These are phyloP conservation scores for Trichophyton benhamiae DNA, from an alignment of 2,329 filamentous ascomycete species.

Conservation along the genomic window DNA sequence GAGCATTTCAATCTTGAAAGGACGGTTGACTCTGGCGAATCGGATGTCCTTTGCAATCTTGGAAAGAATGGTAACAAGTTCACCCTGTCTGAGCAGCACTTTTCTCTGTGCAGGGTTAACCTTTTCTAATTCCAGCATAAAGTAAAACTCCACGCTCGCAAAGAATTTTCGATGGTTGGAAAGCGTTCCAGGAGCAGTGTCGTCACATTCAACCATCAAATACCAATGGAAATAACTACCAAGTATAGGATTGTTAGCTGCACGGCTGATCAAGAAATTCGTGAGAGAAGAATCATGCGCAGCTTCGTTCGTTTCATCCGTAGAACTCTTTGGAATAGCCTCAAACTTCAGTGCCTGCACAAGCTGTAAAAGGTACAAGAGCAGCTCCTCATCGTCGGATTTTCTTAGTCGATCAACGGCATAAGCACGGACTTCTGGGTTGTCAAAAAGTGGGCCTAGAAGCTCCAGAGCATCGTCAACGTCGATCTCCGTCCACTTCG, in stretches of 20 bases:
- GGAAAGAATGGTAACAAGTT: slow-evolving; percentile 73
- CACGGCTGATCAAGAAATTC: slow-evolving; percentile 75
- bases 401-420: slow-evolving; percentile 86
- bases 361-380: slow-evolving; percentile 82
- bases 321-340: slow-evolving; percentile 52
- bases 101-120: slow-evolving; percentile 62
- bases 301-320: slow-evolving; percentile 45
- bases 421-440: slow-evolving; percentile 76
- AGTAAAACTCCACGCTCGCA: slow-evolving; percentile 86
- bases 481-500: slow-evolving; percentile 93
- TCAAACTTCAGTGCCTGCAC: slow-evolving; percentile 96
- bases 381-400: slow-evolving; percentile 79
- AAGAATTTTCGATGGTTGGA: slow-evolving; percentile 72
- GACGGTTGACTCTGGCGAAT: slow-evolving; percentile 61
- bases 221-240: slow-evolving; percentile 98
- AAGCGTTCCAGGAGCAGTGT: slow-evolving; percentile 61
- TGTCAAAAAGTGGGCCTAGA: slow-evolving; percentile 83
- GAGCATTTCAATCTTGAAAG: slow-evolving; percentile 68
- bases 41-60: slow-evolving; percentile 85
- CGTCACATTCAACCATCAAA: slow-evolving; percentile 92
- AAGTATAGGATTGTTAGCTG: slow-evolving; percentile 74
- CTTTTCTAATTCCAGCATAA: slow-evolving; percentile 76
- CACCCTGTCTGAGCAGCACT: slow-evolving; percentile 71
- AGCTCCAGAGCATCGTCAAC: slow-evolving; percentile 92
- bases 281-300: slow-evolving; percentile 72